These are phyloP conservation scores for Trichomonas vaginalis DNA, from an alignment of 208 protist genomes.

Conservation along the genomic window DNA sequence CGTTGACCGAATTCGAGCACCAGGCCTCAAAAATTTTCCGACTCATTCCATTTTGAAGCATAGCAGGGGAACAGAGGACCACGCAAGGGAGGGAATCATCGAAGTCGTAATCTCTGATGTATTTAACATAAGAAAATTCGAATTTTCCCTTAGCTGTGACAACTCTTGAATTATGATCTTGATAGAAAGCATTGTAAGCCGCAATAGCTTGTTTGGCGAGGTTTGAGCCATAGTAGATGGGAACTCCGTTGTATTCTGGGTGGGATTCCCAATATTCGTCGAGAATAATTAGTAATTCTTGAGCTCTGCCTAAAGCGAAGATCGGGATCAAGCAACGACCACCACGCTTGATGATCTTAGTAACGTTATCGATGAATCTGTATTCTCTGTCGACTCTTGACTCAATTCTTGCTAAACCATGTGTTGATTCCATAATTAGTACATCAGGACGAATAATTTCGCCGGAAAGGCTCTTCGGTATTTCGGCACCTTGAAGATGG, in stretches of 20 bases:
- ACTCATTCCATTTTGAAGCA: slow-evolving; percentile 83
- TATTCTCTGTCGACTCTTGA: slow-evolving; percentile 73
- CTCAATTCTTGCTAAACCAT: slow-evolving; percentile 80
- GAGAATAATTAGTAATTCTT: slow-evolving; percentile 92
- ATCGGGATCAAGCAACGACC: slow-evolving; percentile 89
- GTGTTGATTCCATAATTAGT: slow-evolving; percentile 90
- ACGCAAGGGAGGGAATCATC: slow-evolving; percentile 51
- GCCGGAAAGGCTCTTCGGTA: slow-evolving; percentile 49
- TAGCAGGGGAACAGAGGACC: slow-evolving; percentile 69
- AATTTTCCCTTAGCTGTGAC: slow-evolving; percentile 76
- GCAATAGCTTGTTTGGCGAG: slow-evolving; percentile 87
- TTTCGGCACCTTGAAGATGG: slow-evolving; percentile 86
- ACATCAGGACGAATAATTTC: slow-evolving; percentile 62
- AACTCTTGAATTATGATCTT: slow-evolving; percentile 74
- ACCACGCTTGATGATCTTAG: slow-evolving; percentile 61
- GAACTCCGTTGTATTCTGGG: slow-evolving; percentile 79
- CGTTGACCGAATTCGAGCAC: slow-evolving; percentile 77
- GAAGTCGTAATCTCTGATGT: slow-evolving; percentile 67
- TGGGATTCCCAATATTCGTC: slow-evolving; percentile 91
- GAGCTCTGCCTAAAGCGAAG: slow-evolving; percentile 82
- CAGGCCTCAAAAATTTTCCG: slow-evolving; percentile 90
- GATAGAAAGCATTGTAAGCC: slow-evolving; percentile 89
- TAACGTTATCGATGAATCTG: slow-evolving; percentile 59
- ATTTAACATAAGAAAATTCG: slow-evolving; percentile 80
- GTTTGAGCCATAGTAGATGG: slow-evolving; percentile 92